Evolutionary conservation across 306 rosid species (phyloP), one percentile per base, ranked within the genome.

Genomic region (Casuarina glauca): DNA sequence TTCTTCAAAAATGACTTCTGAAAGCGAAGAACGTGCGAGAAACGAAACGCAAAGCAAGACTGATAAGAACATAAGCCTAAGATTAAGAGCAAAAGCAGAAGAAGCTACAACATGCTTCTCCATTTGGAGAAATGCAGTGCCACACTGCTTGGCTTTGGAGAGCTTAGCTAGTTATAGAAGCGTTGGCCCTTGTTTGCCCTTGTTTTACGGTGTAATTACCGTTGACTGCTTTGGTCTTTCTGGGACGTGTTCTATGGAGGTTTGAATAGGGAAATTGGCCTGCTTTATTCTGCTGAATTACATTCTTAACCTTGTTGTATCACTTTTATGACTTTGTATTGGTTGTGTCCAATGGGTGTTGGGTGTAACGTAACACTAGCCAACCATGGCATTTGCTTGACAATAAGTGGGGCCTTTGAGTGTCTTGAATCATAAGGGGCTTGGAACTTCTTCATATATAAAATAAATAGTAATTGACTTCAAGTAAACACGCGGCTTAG

Each of bases 1-100:
- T 57, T 95, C 98, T 80, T 95, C 98, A 74, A 95, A 95, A 62
- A 92, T 76, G 82, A 92, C 85, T 77, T 95, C 97, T 6, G 97
- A 81, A 73, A 78, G 53, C 0, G 90, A 80, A 44, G 81, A 76
- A 71, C 38, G 91, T 35, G 82, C 44, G 43, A 73, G 74, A 67
- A 81, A 70, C 42, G 75, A 77, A 11, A 84, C 26, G 1, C 84
- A 75, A 1, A 77, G 20, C 7, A 84, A 42, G 19, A 50, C 0
- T 9, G 79, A 10, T 3, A 78, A 66, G 51, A 88, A 19, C 26
- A 46, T 32, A 46, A 78, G 72, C 80, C 77, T 73, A 12, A 61
- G 69, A 7, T 17, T 42, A n/a, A 66, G 71, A 42, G 35, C 50
- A 66, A 42, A 66, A 66, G 15, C 50, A 4, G 68, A 35, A 61